phyloP scores from a whole-genome alignment of 129 eudicot genomes.

The Centella asiatica region DNA sequence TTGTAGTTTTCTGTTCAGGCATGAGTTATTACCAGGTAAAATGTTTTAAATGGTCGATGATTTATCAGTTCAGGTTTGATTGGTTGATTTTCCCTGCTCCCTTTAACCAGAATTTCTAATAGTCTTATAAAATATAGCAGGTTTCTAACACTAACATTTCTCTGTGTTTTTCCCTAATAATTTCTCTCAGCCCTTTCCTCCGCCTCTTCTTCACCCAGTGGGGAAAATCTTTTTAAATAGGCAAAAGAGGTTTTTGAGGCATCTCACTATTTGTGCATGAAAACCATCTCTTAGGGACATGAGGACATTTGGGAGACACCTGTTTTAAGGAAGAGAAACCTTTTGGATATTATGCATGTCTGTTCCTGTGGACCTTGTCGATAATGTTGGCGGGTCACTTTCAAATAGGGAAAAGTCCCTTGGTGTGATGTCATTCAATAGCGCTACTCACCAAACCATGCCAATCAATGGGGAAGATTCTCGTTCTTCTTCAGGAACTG shows the following conservation, averaged over 20 bases:
- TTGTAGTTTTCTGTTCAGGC: background rate
- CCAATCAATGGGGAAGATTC: conserved; percentile 41
- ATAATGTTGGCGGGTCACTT: conserved; percentile 35
- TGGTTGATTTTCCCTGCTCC: background rate
- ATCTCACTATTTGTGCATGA: background rate
- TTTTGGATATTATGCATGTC: conserved; percentile 78
- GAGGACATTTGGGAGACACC: conserved; percentile 2
- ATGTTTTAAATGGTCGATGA: background rate
- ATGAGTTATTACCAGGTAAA: background rate
- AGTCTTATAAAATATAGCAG: background rate
- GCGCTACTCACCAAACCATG: conserved; percentile 14
- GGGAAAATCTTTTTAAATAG: background rate
- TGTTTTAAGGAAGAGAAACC: conserved; percentile 15
- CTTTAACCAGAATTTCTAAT: background rate
- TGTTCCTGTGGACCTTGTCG: conserved; percentile 54
- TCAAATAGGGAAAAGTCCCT: conserved; percentile 59
- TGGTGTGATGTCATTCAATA: conserved; percentile 31
- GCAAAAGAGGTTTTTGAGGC: background rate
- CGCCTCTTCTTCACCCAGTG: background rate
- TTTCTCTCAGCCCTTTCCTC: no score
- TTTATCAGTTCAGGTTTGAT: background rate
- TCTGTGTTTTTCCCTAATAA: no score
- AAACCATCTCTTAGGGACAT: background rate
- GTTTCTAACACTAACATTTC: background rate
- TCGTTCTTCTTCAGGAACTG: conserved; percentile 40